Evolutionary conservation across 352 stramenopile genomes (phyloP).

Genomic region (Phytopythium delawarense): DNA sequence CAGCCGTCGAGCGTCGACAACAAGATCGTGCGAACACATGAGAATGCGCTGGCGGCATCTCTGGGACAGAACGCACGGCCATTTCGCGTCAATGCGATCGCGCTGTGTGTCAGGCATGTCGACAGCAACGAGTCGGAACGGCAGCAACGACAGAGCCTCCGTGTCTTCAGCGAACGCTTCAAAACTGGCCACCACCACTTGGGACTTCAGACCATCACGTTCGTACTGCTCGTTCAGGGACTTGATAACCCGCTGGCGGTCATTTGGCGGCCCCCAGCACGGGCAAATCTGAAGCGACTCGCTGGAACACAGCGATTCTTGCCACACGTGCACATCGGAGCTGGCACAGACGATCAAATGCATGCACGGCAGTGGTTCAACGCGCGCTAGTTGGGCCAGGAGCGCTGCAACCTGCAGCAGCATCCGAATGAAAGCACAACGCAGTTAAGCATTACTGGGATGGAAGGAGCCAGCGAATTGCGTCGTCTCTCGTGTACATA

Average conservation of each 20-base stretch:
- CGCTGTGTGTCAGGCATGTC: conserved; percentile 27
- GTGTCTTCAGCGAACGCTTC: conserved; percentile 55
- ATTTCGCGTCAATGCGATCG: conserved; percentile 32
- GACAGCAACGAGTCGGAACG: conserved; percentile 44
- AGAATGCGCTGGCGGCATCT: conserved; percentile 64
- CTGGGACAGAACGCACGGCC: conserved; percentile 46
- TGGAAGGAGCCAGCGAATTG: neutral
- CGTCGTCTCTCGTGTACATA: neutral
- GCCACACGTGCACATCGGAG: conserved; percentile 35
- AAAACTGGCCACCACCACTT: conserved; percentile 58
- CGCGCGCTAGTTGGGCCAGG: conserved; percentile 3
- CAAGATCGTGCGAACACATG: conserved; percentile 28
- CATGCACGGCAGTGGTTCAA: conserved; percentile 10
- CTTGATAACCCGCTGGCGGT: conserved; percentile 34
- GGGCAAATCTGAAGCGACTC: conserved; percentile 33
- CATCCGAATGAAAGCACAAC: neutral
- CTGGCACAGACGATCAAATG: conserved; percentile 41
- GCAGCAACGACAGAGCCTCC: conserved; percentile 26
- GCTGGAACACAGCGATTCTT: conserved; percentile 22
- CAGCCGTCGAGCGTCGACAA: conserved; percentile 42
- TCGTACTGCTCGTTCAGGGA: conserved; percentile 35
- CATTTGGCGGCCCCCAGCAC: conserved; percentile 46
- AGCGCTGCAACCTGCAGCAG: conserved; percentile 9
- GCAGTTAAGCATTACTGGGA: neutral
- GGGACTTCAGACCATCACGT: conserved; percentile 17